A percentile compares a stretch with the other conserved stretches of the same genome.
These are phyloP conservation scores for Colletotrichum tropicale DNA, from an alignment of 2,329 filamentous ascomycete genomes.

Conservation along the genomic window DNA sequence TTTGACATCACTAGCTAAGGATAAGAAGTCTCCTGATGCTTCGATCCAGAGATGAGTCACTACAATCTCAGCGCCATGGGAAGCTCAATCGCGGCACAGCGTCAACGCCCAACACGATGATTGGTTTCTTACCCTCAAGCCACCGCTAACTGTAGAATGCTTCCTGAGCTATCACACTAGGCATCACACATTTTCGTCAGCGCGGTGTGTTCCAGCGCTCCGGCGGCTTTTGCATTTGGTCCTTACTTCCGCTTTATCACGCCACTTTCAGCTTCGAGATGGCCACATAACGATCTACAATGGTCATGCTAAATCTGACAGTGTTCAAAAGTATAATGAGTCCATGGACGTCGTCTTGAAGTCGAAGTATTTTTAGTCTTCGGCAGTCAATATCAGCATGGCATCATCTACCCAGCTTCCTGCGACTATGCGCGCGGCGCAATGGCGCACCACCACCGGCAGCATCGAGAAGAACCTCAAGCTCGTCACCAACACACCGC, in stretches of 20 bases:
- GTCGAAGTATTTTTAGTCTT: not conserved
- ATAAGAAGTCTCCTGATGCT: not conserved
- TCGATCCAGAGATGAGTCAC: not conserved
- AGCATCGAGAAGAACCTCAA: conserved; percentile 37
- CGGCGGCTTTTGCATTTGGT: not conserved
- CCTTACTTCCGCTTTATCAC: not conserved
- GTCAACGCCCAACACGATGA: not conserved
- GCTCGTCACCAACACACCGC: conserved; percentile 22
- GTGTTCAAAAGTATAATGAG: not conserved
- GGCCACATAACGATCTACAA: not conserved
- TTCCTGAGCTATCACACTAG: not conserved
- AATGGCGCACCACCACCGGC: conserved; percentile 8
- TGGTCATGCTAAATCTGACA: not conserved
- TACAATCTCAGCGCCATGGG: not conserved
- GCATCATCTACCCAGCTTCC: not conserved
- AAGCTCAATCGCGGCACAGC: not conserved
- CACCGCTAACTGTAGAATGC: not conserved
- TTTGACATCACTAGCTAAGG: not conserved
- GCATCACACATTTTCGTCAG: not conserved
- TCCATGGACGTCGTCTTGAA: not conserved
- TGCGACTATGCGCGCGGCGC: not conserved
- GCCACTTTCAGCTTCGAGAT: not conserved
- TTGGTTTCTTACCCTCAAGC: not conserved
- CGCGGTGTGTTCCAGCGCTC: not conserved
- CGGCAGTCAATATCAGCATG: not conserved